These are phyloP conservation scores for Osmanthus fragrans DNA, from an alignment of 257 asterid genomes.

Conservation along the genomic window DNA sequence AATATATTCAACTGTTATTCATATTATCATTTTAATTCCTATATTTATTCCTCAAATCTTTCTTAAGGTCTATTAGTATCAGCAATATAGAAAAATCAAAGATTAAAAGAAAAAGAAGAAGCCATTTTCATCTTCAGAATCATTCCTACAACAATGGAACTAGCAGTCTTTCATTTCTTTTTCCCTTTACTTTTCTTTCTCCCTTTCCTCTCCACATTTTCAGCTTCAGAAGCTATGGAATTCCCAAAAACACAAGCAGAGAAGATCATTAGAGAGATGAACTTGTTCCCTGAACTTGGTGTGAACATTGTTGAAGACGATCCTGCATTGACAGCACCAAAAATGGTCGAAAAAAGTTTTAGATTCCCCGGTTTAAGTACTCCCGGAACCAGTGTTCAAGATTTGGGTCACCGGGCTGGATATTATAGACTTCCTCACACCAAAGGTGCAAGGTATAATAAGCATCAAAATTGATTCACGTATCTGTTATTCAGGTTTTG, in stretches of 20 bases:
- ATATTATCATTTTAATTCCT: too few relatives aligned
- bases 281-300: conserved; percentile 63
- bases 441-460: conserved; percentile 55
- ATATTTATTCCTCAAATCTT: too few relatives aligned
- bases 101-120: too few relatives aligned
- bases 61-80: too few relatives aligned
- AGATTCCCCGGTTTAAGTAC: conserved; percentile 36
- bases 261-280: conserved; percentile 47
- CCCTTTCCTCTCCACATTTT: conserved; percentile 8
- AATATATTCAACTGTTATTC: too few relatives aligned
- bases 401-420: conserved; percentile 76
- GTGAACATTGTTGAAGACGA: conserved; percentile 27
- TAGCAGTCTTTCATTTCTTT: conserved; percentile 11
- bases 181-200: conserved; percentile 15
- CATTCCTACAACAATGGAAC: conserved; percentile 17
- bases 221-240: conserved; percentile 20
- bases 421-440: conserved; percentile 56
- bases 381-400: conserved; percentile 35
- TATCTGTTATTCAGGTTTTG: not conserved
- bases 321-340: conserved; percentile 18
- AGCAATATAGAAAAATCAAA: too few relatives aligned
- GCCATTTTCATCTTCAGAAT: not conserved
- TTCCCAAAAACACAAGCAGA: conserved; percentile 43
- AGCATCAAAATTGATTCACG: not conserved
- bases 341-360: conserved; percentile 58